phyloP scores from a whole-genome alignment of 2,329 filamentous ascomycete species.

The Parascedosporium putredinis region DNA sequence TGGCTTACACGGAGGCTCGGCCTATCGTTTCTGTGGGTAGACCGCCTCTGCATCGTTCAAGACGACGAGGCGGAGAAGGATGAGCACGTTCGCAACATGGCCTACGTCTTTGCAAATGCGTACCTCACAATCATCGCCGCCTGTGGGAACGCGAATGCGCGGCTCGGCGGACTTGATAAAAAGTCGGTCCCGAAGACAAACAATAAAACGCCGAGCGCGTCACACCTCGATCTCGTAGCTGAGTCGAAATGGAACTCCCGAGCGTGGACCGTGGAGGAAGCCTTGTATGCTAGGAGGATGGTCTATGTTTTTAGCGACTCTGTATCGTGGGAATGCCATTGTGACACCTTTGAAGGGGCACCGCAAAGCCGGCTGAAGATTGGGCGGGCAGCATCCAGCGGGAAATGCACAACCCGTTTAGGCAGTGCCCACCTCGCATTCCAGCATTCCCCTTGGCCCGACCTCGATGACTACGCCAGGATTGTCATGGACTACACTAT shows the following conservation, averaged over 20 bases:
- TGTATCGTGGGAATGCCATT: conserved; percentile 36
- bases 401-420: conserved; percentile 24
- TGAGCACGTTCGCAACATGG: conserved; percentile 32
- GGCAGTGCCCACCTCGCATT: conserved; percentile 24
- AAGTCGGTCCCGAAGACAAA: conserved; percentile 15
- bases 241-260: conserved; percentile 28
- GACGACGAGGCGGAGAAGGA: conserved; percentile 29
- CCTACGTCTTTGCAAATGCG: conserved; percentile 32
- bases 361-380: conserved; percentile 14
- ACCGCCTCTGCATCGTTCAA: conserved; percentile 34
- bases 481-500: conserved; percentile 33
- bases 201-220: conserved; percentile 8
- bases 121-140: conserved; percentile 34
- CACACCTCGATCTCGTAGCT: conserved; percentile 28
- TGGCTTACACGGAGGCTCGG: conserved; percentile 32
- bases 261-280: conserved; percentile 34
- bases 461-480: conserved; percentile 33
- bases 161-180: conserved; percentile 26
- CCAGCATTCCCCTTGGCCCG: conserved; percentile 32
- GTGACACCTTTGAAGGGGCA: conserved; percentile 29
- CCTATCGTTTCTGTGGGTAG: conserved; percentile 34
- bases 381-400: conserved; percentile 12
- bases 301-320: conserved; percentile 33
- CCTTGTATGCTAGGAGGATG: conserved; percentile 29
- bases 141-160: conserved; percentile 27